These are phyloP conservation scores for Aspergillus taichungensis DNA, from an alignment of 495 filamentous ascomycete species.

Conservation along the genomic window DNA sequence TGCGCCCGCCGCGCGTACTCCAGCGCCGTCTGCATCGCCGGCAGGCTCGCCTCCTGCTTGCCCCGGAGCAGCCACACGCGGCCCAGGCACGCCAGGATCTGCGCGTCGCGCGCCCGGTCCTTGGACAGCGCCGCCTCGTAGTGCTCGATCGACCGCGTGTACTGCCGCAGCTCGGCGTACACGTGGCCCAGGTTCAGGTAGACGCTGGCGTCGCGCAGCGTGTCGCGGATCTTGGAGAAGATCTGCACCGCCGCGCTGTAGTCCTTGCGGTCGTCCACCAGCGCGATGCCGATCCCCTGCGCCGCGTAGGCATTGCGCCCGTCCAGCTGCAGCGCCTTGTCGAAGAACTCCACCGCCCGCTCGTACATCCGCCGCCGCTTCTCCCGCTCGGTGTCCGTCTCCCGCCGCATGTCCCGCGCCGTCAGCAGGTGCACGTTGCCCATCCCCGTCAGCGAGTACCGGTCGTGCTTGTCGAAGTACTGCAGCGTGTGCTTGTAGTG, in stretches of 20 bases:
- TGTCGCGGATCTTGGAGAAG: slow-evolving; percentile 81
- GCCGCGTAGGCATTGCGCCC: slow-evolving; percentile 91
- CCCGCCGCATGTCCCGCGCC: slow-evolving; percentile 88
- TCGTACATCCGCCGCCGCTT: slow-evolving; percentile 79
- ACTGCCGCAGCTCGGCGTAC: slow-evolving; percentile 82
- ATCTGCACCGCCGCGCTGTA: slow-evolving; percentile 70
- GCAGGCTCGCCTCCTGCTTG: slow-evolving; percentile 65
- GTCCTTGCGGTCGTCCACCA: slow-evolving; percentile 89
- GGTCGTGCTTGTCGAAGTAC: slow-evolving; percentile 90
- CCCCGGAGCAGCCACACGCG: slow-evolving; percentile 89
- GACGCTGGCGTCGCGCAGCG: slow-evolving; percentile 75
- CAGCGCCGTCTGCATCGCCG: slow-evolving; percentile 79
- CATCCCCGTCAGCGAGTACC: slow-evolving; percentile 91
- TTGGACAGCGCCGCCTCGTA: slow-evolving; percentile 87
- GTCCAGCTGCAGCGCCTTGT: slow-evolving; percentile 90
- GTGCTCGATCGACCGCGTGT: slow-evolving; percentile 76
- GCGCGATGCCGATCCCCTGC: slow-evolving; percentile 87
- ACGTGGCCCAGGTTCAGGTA: slow-evolving; percentile 89
- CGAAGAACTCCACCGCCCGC: slow-evolving; percentile 94
- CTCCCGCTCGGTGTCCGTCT: slow-evolving; percentile 80
- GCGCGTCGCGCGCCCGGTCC: slow-evolving; percentile 67
- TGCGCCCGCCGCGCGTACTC: slow-evolving; percentile 83
- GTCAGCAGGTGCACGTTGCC: slow-evolving; percentile 81
- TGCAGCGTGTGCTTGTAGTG: slow-evolving; percentile 96
- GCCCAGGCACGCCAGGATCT: slow-evolving; percentile 82